Base-by-base conservation (phyloP, 345 rosid genomes). In the Corchorus capsularis region DNA sequence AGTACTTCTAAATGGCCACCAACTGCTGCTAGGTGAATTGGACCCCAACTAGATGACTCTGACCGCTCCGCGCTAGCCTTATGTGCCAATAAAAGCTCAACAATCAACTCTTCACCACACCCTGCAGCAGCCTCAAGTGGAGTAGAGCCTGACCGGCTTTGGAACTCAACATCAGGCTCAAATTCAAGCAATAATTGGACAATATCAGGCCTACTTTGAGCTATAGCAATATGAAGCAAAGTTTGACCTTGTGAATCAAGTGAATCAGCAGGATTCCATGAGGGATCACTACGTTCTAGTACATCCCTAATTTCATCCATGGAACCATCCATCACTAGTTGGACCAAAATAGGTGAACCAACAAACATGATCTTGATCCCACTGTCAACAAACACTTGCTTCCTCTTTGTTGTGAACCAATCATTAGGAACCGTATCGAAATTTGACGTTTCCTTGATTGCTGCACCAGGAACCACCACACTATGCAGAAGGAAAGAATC, bases 291-390 rank as follows among this genome's bases (percentile, higher is more conserved):
- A 39, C 76, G 68, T 34, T 89, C 93, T 12, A 91, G 80, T 3
- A 86, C 87, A 52, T 91, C 89, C n/a, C 91, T 82, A 3, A 91
- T 84, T 72, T 86, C 80, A 73, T 89, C 91, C 90, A 89, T 85
- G 1, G 80, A 78, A 4, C 95, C 90, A 19, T 85, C 82, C 32
- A 50, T 63, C 39, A 87, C 91, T 4, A 91, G 83, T 41, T 71
- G 91, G 32, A 80, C 88, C 65, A 91, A 46, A 57, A 89, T 69
- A 7, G 81, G 79, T 0, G 93, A 85, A 5, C 92, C 95, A 4
- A 85, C 88, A 50, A 89, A 89, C 86, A 91, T 79, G 79, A 89
- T 69, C 83, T 77, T 86, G 63, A 89, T 75, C 3, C 90, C 92
- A 20, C 91, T 87, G 10, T 91, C 94, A 2, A 82, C 74, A 43